These are phyloP conservation scores for Mycena belliarum DNA, from an alignment of 768 basidiomycete species.

Conservation along the genomic window DNA sequence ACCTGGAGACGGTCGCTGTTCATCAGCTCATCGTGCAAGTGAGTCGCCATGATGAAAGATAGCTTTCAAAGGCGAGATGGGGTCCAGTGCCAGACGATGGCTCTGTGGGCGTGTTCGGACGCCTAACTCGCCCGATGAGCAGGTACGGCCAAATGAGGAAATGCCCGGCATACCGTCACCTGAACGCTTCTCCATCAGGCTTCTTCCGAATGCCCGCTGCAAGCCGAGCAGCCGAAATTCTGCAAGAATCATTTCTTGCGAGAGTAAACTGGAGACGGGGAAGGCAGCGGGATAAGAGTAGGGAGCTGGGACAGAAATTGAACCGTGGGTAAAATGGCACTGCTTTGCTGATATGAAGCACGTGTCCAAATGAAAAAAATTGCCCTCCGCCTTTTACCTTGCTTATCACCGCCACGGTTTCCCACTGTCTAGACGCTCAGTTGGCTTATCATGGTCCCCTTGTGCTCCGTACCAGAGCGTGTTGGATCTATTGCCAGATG, in stretches of 20 bases:
- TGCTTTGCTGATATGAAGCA: too few species aligned
- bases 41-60: constrained; percentile 28
- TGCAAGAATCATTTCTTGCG: not conserved
- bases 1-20: constrained; percentile 45
- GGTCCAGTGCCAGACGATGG: not conserved
- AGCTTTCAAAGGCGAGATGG: not conserved
- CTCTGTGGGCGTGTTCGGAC: not conserved
- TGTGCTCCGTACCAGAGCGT: not conserved
- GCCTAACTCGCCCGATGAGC: not conserved
- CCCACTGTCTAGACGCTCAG: too few species aligned
- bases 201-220: not conserved
- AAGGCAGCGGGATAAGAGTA: not conserved
- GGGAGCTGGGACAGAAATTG: not conserved
- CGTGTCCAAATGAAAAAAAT: too few species aligned
- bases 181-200: not conserved
- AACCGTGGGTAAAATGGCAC: not conserved
- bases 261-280: not conserved
- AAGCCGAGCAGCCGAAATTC: not conserved
- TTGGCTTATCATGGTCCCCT: not conserved
- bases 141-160: not conserved
- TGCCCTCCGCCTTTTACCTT: too few species aligned
- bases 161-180: not conserved
- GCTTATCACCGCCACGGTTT: too few species aligned
- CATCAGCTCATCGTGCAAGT: constrained; percentile 60
- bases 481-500: not conserved